A percentile compares a stretch with the other conserved stretches of the same genome.
These are phyloP conservation scores for Syzygium jambos DNA, from an alignment of 345 rosid genomes.

Conservation along the genomic window DNA sequence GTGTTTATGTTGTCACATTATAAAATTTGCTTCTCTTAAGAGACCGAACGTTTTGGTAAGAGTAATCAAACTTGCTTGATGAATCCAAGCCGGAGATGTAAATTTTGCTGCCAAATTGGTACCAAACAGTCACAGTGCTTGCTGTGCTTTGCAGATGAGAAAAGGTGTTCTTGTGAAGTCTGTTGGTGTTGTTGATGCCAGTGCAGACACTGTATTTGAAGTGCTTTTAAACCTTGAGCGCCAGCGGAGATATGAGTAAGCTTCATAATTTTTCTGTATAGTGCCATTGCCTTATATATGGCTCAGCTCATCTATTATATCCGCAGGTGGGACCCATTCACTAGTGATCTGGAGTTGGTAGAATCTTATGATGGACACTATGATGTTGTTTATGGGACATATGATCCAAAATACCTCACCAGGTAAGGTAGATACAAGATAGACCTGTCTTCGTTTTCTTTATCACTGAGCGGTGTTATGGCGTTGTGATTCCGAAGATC, in stretches of 20 bases:
- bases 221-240: slow-evolving; percentile 63
- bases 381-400: slow-evolving; percentile 79
- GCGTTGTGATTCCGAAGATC: not conserved
- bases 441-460: not conserved
- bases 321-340: slow-evolving; percentile 94
- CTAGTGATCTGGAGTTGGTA: slow-evolving; percentile 78
- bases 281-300: not conserved
- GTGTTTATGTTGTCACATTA: not conserved
- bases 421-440: slow-evolving; percentile 32
- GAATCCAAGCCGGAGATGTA: not conserved
- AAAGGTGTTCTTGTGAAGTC: slow-evolving; percentile 86
- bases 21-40: not conserved
- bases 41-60: not conserved
- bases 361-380: slow-evolving; percentile 89
- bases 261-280: slow-evolving; percentile 5
- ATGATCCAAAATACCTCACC: slow-evolving; percentile 72
- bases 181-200: slow-evolving; percentile 80
- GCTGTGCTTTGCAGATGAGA: slow-evolving; percentile 33
- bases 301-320: slow-evolving; percentile 16
- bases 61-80: not conserved
- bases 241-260: slow-evolving; percentile 88
- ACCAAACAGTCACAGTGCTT: not conserved
- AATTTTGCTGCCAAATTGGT: not conserved
- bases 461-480: not conserved
- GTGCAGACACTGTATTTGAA: slow-evolving; percentile 82